These are phyloP conservation scores for Neopestalotiopsis sp. DNA, from an alignment of 2,329 filamentous ascomycete species.

Conservation along the genomic window DNA sequence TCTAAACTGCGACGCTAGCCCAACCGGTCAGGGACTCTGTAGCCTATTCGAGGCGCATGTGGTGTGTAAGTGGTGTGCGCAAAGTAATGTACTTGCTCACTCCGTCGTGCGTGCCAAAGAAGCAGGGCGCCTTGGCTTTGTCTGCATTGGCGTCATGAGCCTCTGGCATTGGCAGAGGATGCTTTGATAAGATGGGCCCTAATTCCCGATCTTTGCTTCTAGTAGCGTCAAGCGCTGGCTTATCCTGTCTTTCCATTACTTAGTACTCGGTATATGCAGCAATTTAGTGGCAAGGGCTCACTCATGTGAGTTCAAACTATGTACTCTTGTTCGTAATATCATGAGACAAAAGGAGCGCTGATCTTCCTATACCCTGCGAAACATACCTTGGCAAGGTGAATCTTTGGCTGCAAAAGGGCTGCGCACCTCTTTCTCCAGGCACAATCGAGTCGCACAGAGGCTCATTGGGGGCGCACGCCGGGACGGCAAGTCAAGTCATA, in stretches of 20 bases:
- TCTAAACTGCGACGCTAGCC: constrained; percentile 14
- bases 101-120: not conserved
- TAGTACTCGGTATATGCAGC: not conserved
- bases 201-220: not conserved
- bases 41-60: not conserved
- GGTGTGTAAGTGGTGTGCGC: constrained; percentile 1
- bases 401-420: not conserved
- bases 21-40: constrained; percentile 11
- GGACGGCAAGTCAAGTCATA: constrained; percentile 3
- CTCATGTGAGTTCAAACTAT: not conserved
- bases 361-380: not conserved
- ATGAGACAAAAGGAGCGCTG: not conserved
- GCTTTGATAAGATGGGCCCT: not conserved
- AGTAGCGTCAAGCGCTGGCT: not conserved
- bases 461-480: not conserved
- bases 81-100: not conserved
- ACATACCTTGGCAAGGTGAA: not conserved
- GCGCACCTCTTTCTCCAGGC: not conserved
- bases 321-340: not conserved
- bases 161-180: not conserved
- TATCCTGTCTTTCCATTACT: not conserved
- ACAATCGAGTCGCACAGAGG: not conserved
- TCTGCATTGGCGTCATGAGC: not conserved
- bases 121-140: not conserved
- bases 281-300: not conserved